Conservation (phyloP, 2,329 filamentous ascomycete species). For the Cadophora malorum region DNA sequence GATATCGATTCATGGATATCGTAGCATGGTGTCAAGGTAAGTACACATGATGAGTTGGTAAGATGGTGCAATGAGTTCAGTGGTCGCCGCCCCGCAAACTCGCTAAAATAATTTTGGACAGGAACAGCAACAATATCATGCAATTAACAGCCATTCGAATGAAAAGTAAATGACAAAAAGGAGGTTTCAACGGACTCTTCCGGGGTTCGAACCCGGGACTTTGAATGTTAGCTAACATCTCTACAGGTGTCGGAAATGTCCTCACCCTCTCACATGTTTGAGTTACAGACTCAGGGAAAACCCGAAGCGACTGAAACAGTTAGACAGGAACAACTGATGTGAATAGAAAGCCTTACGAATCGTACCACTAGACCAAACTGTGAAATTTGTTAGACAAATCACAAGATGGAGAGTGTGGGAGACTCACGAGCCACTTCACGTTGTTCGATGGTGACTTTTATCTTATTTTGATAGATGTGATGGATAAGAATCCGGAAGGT, state of each 20-base stretch:
- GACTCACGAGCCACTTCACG: slow-evolving; percentile 18
- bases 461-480: slow-evolving; percentile 7
- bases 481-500: background rate
- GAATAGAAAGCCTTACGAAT: slow-evolving; percentile 6
- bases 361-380: slow-evolving; percentile 19
- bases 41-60: no score
- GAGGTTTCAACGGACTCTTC: background rate
- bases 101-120: no score
- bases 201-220: slow-evolving; percentile 12
- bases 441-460: background rate
- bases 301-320: slow-evolving; percentile 12
- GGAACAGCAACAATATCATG: no score
- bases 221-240: background rate
- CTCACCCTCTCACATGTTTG: slow-evolving; percentile 20
- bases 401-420: background rate
- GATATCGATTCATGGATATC: no score
- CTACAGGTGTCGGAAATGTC: background rate
- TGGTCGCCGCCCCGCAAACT: no score
- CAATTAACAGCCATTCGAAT: no score
- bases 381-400: background rate
- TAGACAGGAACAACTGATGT: background rate
- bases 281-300: slow-evolving; percentile 14
- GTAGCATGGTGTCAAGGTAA: no score
- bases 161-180: background rate
- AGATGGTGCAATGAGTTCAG: no score